Evolutionary conservation across 495 filamentous ascomycete species (phyloP), one percentile per base, ranked within the genome.

Genomic region (Neurospora sublineolata): DNA sequence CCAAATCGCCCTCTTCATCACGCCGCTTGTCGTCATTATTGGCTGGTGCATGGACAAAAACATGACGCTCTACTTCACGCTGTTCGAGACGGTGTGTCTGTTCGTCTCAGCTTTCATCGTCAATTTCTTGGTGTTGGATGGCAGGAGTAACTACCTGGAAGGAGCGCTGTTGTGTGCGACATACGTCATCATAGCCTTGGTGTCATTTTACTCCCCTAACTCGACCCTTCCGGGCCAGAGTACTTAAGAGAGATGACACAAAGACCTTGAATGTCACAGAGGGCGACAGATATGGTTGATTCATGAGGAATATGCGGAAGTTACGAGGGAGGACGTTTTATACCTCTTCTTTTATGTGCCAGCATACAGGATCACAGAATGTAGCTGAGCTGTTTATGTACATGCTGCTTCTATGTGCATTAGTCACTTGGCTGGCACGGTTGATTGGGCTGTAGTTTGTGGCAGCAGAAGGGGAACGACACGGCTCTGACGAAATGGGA

Each of bases 21-120:
- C 94, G 3, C 94, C 94, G 0, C 82, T 97, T 70, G 88, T 96
- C 46, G 93, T 97, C 33, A 88, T 97, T 12, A 85, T 97, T n/a
- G 94, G 93, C 12, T 97, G 93, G 94, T 88, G 86, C 71, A 87
- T 97, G 84, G 83, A 85, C 72, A 92, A 90, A 76, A 86, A 91
- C 37, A 97, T 97, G 93, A 89, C 88, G 38, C 82, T 97, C 14
- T 96, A 94, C 83, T 97, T 97, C 76, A 97, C 91, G 41, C 83
- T 97, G 33, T 97, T 97, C 79, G 94, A 97, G 84, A 97, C 94
- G 4, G 88, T 96, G 11, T 91, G 86, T 64, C 83, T 97, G 30
- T 96, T 97, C 77, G 92, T 94, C 20, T 92, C 91, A 40, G 90
- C 90, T 27, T 97, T 97, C 73, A 93, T 91, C 72, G 91, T 96